Base-by-base conservation (phyloP, 106 monocot genomes). In the Dactylorhiza incarnata region DNA sequence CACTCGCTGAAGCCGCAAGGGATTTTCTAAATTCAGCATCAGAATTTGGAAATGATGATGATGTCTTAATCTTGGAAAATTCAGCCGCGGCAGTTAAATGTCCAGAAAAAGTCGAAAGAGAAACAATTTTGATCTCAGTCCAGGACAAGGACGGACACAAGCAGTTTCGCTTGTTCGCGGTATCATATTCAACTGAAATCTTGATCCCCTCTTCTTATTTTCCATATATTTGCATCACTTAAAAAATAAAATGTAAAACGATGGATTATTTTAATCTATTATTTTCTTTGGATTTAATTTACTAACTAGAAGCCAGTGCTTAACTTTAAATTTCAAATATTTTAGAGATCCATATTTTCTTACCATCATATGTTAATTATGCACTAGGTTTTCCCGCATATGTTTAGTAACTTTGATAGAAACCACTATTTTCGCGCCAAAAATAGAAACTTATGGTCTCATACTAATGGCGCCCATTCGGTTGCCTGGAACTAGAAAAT, bases 151-250 rank as follows among this genome's bases (percentile, higher is more conserved):
- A 83, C 49, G 89, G 83, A 2, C 80, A 79, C 49, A 91, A 91
- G 50, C 93, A 93, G 59, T 87, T 87, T 26, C 88, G 91, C 11
- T 43, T 97, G 37, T 87, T 89, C 79, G 82, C 77, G 97, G 97
- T 93, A 87, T 45, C 37, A 11, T 43, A 37, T 24, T 37, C 23
- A 5, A 66, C 66, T 37, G 9, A 43, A 63, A 26, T 37, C 37
- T 66, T 23, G 5, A 37, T 66, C 19, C 12, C 25, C 14, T 37
- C 11, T 25, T 78, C 7, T 58, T 6, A 83, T 3, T 74, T 14
- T 45, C 49, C n/a, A 15, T 3, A 54, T 16, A 14, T 54, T 50
- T 54, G 14, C 3, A 6, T 16, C 54, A 14, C 5, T 54, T 5
- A 5, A n/a, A 15, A 52, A 52, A 54, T 54, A 5, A 53, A 3